A percentile compares a stretch with the other conserved stretches of the same genome.
These are phyloP conservation scores for Catharanthus roseus DNA, from an alignment of 257 asterid species.

Conservation along the genomic window DNA sequence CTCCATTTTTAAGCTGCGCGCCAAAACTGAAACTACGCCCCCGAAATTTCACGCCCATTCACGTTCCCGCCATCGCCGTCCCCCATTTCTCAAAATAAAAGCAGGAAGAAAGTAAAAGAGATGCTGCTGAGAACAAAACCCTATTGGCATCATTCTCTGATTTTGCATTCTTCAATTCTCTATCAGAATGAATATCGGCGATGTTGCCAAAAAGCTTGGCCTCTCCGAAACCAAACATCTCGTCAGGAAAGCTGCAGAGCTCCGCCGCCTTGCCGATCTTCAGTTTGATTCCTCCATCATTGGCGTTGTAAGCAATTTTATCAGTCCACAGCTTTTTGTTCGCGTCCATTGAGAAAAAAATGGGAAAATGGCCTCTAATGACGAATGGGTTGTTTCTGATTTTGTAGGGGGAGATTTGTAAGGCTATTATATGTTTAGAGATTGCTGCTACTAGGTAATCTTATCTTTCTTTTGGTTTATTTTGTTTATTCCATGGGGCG, in stretches of 20 bases:
- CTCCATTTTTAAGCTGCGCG: constrained; percentile 20
- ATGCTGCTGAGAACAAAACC: constrained; percentile 2
- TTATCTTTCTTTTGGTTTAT: background rate
- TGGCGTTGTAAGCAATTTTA: constrained; percentile 56
- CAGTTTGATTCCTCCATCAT: constrained; percentile 82
- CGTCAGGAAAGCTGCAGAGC: constrained; percentile 81
- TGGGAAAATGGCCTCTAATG: background rate
- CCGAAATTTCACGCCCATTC: background rate
- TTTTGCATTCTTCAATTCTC: background rate
- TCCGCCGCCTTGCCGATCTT: constrained; percentile 87
- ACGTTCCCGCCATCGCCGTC: constrained; percentile 58
- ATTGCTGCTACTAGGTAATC: constrained; percentile 76
- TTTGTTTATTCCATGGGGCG: too few relatives aligned
- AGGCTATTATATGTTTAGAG: constrained; percentile 89
- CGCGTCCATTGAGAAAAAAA: background rate
- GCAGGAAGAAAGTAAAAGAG: constrained; percentile 1
- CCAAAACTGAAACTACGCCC: constrained; percentile 30
- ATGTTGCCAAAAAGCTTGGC: constrained; percentile 59
- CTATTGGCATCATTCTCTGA: background rate
- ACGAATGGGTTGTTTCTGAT: constrained; percentile 4
- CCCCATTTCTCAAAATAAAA: constrained; percentile 13
- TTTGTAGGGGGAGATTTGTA: constrained; percentile 87
- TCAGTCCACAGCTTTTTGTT: background rate
- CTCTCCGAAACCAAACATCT: constrained; percentile 56
- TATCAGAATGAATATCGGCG: constrained; percentile 53